These are phyloP conservation scores for Oryza longistaminata DNA, from an alignment of 176 grass and related monocot species.

Conservation along the genomic window DNA sequence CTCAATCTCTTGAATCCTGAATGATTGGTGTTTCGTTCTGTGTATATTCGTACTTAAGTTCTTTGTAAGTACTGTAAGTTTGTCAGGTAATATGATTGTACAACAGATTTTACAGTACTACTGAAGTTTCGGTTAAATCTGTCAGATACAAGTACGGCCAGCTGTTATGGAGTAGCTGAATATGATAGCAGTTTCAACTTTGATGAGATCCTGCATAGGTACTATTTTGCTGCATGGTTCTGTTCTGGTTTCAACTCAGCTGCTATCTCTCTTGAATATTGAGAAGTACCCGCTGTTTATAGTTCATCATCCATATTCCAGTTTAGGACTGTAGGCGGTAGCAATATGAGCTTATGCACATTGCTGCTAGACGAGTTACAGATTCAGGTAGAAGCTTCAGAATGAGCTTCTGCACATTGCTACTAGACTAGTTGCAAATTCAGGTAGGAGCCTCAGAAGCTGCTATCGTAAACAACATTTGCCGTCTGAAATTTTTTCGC, in stretches of 20 bases:
- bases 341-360: not conserved
- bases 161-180: not conserved
- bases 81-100: not conserved
- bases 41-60: not conserved
- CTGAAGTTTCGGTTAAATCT: not conserved
- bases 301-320: not conserved
- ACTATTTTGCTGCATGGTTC: not conserved
- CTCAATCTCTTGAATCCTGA: not conserved
- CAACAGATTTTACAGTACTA: not conserved
- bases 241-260: not conserved
- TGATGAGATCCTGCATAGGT: not conserved
- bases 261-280: not conserved
- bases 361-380: not conserved
- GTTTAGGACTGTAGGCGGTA: too few relatives aligned
- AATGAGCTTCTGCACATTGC: not conserved
- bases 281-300: not conserved
- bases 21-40: not conserved
- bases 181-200: not conserved
- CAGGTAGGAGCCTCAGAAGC: not conserved
- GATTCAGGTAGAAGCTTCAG: not conserved
- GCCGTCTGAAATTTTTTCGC: not conserved
- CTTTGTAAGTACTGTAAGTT: not conserved
- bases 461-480: too few relatives aligned
- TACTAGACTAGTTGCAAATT: not conserved
- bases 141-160: not conserved